Evolutionary conservation across 2,329 filamentous ascomycete genomes (phyloP).

Genomic region (Penicillium janthinellum): DNA sequence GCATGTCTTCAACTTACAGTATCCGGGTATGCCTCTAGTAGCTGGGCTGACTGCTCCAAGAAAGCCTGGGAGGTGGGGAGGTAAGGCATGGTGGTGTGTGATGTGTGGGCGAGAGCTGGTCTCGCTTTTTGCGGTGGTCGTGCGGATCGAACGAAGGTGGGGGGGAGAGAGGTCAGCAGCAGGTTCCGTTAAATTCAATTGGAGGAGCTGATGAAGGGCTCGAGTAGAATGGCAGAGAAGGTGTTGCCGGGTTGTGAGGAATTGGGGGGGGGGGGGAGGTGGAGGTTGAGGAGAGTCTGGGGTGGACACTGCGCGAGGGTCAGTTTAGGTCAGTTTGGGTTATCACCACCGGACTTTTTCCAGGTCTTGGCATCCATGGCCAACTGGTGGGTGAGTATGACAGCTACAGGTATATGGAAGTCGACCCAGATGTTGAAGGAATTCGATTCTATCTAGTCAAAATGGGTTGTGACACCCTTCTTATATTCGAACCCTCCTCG

Average conservation of each 20-base stretch:
- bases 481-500: too few relatives aligned
- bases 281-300: conserved; percentile 17
- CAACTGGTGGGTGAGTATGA: neutral
- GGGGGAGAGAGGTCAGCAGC: neutral
- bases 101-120: conserved; percentile 13
- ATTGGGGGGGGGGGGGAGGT: conserved; percentile 12
- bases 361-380: conserved; percentile 26
- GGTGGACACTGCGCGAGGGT: conserved; percentile 14
- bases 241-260: neutral
- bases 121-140: conserved; percentile 14
- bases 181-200: neutral
- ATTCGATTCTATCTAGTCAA: neutral
- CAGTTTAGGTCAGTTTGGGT: conserved; percentile 6
- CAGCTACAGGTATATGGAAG: neutral
- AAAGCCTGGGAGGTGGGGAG: conserved; percentile 84
- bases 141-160: conserved; percentile 3
- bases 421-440: neutral
- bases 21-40: conserved; percentile 81
- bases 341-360: conserved; percentile 29
- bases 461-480: neutral
- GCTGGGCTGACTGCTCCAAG: conserved; percentile 81
- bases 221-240: neutral
- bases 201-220: too few relatives aligned
- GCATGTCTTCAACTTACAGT: conserved; percentile 60
- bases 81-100: conserved; percentile 66